Evolutionary conservation across 192 early-diverging fungal genomes (phyloP).

Genomic region (Coemansia sp.): DNA sequence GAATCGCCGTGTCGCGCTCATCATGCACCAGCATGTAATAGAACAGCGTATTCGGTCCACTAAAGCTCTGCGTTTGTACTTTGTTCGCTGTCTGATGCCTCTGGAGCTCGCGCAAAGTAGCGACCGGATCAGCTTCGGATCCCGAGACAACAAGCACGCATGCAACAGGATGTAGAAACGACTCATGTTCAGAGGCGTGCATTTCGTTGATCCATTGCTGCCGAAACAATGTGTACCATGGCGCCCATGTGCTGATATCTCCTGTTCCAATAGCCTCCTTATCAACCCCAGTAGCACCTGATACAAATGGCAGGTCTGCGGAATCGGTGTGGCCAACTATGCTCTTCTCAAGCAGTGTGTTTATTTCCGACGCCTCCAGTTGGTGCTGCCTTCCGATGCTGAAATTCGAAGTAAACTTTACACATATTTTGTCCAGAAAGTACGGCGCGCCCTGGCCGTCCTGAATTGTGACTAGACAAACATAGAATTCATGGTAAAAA

Average conservation of each 20-base stretch:
- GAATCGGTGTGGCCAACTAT: slow-evolving; percentile 5
- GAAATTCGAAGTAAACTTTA: slow-evolving; percentile 45
- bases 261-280: slow-evolving; percentile 13
- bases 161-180: slow-evolving; percentile 93
- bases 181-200: slow-evolving; percentile 84
- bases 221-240: slow-evolving; percentile 85
- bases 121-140: slow-evolving; percentile 73
- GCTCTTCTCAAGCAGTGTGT: slow-evolving; percentile 21
- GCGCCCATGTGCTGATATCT: slow-evolving; percentile 54
- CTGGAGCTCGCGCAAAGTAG: slow-evolving; percentile 62
- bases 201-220: slow-evolving; percentile 54
- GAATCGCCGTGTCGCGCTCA: slow-evolving; percentile 38
- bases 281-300: slow-evolving; percentile 2
- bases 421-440: slow-evolving; percentile 50
- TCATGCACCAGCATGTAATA: slow-evolving; percentile 90
- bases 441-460: slow-evolving; percentile 54
- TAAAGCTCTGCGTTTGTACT: slow-evolving; percentile 67
- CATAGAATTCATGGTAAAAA: no score
- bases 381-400: slow-evolving; percentile 17
- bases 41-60: slow-evolving; percentile 78
- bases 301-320: slow-evolving; percentile 20
- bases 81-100: slow-evolving; percentile 54
- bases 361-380: slow-evolving; percentile 23
- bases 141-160: slow-evolving; percentile 71
- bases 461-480: slow-evolving; percentile 48